phyloP scores from a whole-genome alignment of 2,329 filamentous ascomycete genomes.

The Diaporthe sp. region DNA sequence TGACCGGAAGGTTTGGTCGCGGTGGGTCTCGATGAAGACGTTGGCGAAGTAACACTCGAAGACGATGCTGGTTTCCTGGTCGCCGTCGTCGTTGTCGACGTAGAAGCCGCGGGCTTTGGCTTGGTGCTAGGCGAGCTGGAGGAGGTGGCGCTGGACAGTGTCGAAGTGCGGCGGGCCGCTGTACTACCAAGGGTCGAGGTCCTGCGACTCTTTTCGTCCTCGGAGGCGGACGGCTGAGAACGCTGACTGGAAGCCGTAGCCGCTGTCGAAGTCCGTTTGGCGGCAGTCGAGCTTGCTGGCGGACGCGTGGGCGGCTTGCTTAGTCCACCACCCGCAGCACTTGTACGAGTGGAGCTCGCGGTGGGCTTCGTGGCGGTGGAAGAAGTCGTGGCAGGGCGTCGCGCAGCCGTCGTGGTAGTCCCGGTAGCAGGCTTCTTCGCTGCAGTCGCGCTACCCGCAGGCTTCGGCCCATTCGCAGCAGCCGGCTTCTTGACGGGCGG shows the following conservation, averaged over 20 bases:
- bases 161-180: slow-evolving; percentile 52
- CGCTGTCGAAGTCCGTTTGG: slow-evolving; percentile 51
- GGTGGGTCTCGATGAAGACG: slow-evolving; percentile 48
- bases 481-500: slow-evolving; percentile 38
- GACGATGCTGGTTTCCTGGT: slow-evolving; percentile 54
- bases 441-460: slow-evolving; percentile 43
- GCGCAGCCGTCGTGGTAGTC: slow-evolving; percentile 43
- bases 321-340: slow-evolving; percentile 45
- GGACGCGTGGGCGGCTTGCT: slow-evolving; percentile 52
- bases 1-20: slow-evolving; percentile 53
- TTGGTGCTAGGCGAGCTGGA: slow-evolving; percentile 46
- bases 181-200: slow-evolving; percentile 42
- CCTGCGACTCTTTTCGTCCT: slow-evolving; percentile 54
- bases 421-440: slow-evolving; percentile 45
- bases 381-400: slow-evolving; percentile 46
- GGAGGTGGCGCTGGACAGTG: slow-evolving; percentile 44
- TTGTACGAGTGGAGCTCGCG: slow-evolving; percentile 48
- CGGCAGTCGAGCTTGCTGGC: slow-evolving; percentile 45
- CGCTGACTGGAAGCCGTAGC: slow-evolving; percentile 49
- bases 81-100: slow-evolving; percentile 51
- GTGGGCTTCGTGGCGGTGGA: slow-evolving; percentile 50
- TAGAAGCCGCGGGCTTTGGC: slow-evolving; percentile 43
- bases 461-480: slow-evolving; percentile 39
- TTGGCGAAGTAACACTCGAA: slow-evolving; percentile 53
- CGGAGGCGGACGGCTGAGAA: slow-evolving; percentile 53